Percentiles rank a stretch among this genome's conserved stretches.
phyloP scores from a whole-genome alignment of 2,329 filamentous ascomycete genomes.

The Diaporthe citrichinensis region DNA sequence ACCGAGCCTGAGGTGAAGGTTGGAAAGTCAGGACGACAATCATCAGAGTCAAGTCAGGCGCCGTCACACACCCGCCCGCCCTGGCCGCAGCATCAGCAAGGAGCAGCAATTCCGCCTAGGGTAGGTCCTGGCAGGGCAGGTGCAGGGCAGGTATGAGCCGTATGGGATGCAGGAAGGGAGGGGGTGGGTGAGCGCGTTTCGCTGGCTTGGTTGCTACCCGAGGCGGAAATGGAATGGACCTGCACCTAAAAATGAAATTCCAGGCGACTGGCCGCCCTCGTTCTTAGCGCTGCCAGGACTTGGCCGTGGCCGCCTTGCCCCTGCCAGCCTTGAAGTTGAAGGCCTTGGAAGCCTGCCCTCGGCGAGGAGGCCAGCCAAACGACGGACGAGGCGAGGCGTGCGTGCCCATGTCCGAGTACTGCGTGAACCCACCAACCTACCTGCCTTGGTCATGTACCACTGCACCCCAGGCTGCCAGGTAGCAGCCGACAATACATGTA shows the following conservation, averaged over 20 bases:
- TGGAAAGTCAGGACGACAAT: constrained; percentile 6
- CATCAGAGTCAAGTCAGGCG: constrained; percentile 14
- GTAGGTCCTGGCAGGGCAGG: constrained; percentile 3
- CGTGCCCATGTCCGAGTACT: not conserved
- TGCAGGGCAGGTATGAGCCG: not conserved
- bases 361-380: not conserved
- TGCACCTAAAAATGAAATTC: constrained; percentile 33
- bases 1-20: constrained; percentile 1
- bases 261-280: constrained; percentile 14
- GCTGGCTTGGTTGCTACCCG: constrained; percentile 29
- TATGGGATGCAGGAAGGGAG: constrained; percentile 4
- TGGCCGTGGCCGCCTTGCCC: constrained; percentile 13
- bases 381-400: not conserved
- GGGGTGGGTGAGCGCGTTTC: constrained; percentile 2
- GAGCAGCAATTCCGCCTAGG: constrained; percentile 22
- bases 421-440: not conserved
- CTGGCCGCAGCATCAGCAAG: constrained; percentile 19
- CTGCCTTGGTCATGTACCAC: not conserved
- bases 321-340: constrained; percentile 5
- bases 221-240: constrained; percentile 31
- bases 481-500: constrained; percentile 2
- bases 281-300: constrained; percentile 13
- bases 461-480: not conserved
- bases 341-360: not conserved
- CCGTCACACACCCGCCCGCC: constrained; percentile 17